Conservation (phyloP, 768 basidiomycete genomes). For the Auriscalpium orientale region DNA sequence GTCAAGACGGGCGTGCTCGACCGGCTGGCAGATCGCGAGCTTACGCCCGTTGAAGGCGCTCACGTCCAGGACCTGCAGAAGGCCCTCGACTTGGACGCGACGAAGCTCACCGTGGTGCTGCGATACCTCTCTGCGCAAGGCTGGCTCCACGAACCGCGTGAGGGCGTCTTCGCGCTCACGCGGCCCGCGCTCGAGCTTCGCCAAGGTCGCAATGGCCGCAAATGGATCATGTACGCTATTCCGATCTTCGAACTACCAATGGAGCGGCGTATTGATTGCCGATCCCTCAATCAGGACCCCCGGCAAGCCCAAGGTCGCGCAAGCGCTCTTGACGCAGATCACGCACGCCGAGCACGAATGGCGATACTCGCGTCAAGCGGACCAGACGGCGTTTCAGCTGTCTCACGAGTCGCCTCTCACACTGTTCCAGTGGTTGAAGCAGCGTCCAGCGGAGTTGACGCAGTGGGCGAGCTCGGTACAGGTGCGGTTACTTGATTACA, state of each 20-base stretch:
- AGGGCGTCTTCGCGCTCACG: slow-evolving; percentile 15
- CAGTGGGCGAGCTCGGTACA: slow-evolving; percentile 5
- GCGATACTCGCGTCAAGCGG: slow-evolving; percentile 9
- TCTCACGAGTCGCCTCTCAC: slow-evolving; percentile 4
- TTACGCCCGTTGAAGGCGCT: slow-evolving; percentile 1
- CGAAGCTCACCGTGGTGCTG: slow-evolving; percentile 12
- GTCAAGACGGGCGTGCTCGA: slow-evolving; percentile 15
- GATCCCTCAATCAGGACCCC: slow-evolving; percentile 5
- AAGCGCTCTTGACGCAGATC: slow-evolving; percentile 4
- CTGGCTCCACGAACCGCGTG: slow-evolving; percentile 16
- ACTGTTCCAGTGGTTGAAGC: slow-evolving; percentile 10
- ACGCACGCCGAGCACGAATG: slow-evolving; percentile 11
- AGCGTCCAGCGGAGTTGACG: slow-evolving; percentile 1
- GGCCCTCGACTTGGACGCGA: slow-evolving; percentile 10
- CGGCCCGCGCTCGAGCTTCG: slow-evolving; percentile 13
- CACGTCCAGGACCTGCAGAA: slow-evolving; percentile 9
- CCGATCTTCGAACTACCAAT: background rate
- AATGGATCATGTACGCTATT: slow-evolving; percentile 7
- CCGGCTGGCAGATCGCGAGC: slow-evolving; percentile 3
- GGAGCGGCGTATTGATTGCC: too few relatives aligned
- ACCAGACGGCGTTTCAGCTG: slow-evolving; percentile 10
- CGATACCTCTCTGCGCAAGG: slow-evolving; percentile 13
- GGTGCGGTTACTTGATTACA: background rate
- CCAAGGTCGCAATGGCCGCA: slow-evolving; percentile 12
- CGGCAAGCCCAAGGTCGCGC: slow-evolving; percentile 9